Evolutionary conservation across 495 filamentous ascomycete genomes (phyloP).

Genomic region (Margaritispora aquatica): DNA sequence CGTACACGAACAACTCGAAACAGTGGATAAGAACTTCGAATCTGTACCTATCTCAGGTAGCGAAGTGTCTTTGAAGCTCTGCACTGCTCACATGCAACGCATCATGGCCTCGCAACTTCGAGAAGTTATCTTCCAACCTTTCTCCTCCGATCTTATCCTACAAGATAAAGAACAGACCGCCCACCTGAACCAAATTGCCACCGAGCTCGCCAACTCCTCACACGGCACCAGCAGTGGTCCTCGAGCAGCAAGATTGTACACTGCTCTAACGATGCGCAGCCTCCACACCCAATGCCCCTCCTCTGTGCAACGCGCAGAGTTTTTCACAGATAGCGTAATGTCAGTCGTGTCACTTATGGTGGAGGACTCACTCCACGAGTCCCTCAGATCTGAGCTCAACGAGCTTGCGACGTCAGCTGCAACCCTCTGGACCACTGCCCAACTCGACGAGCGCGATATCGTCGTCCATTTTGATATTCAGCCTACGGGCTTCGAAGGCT

Average conservation of each 20-base stretch:
- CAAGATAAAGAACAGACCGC: neutral
- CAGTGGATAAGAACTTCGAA: neutral
- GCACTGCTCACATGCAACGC: slow-evolving; percentile 4
- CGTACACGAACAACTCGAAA: slow-evolving; percentile 1
- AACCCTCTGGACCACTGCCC: neutral
- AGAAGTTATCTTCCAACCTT: slow-evolving; percentile 6
- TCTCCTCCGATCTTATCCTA: slow-evolving; percentile 5
- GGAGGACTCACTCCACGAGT: neutral
- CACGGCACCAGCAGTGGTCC: neutral
- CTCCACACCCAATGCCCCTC: neutral
- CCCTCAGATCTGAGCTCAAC: neutral
- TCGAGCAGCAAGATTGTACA: slow-evolving; percentile 2
- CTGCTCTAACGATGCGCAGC: slow-evolving; percentile 2
- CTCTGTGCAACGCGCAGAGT: neutral
- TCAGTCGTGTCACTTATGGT: slow-evolving; percentile 1
- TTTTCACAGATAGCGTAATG: slow-evolving; percentile 1
- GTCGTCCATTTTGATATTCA: neutral
- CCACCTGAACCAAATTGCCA: neutral
- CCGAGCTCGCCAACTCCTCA: neutral
- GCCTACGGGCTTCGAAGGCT: neutral
- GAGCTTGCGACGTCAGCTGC: slow-evolving; percentile 2
- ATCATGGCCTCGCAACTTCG: neutral
- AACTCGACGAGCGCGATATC: slow-evolving; percentile 1
- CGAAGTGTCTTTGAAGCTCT: slow-evolving; percentile 3
- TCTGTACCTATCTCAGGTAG: slow-evolving; percentile 5